Conservation (phyloP, 2,329 filamentous ascomycete species). For the Aspergillus brunneoviolaceus region DNA sequence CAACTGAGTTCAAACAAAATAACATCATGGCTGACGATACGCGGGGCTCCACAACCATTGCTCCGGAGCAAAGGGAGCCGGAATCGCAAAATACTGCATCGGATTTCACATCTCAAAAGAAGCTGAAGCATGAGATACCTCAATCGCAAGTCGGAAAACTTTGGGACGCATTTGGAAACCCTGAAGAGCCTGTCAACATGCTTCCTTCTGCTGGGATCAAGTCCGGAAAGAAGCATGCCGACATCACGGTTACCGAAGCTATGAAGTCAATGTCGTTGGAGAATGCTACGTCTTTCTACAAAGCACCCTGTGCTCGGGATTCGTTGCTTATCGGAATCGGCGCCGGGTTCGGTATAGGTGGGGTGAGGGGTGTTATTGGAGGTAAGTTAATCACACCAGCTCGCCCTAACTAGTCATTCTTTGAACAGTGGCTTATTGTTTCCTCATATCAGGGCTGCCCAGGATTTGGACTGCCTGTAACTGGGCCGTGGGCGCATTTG, state of each 20-base stretch:
- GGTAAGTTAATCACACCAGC: constrained; percentile 51
- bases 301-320: constrained; percentile 79
- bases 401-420: background rate
- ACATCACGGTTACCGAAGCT: constrained; percentile 43
- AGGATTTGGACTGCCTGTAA: constrained; percentile 69
- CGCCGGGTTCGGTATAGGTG: constrained; percentile 72
- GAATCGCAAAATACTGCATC: constrained; percentile 20
- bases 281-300: constrained; percentile 64
- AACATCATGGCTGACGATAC: constrained; percentile 43
- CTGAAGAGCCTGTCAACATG: constrained; percentile 53
- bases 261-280: constrained; percentile 49
- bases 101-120: constrained; percentile 25
- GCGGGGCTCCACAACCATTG: constrained; percentile 26
- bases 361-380: constrained; percentile 70
- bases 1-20: background rate
- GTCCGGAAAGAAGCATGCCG: constrained; percentile 55
- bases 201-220: constrained; percentile 60
- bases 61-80: constrained; percentile 11
- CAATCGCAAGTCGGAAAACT: constrained; percentile 49
- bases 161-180: constrained; percentile 50
- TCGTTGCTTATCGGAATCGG: constrained; percentile 81
- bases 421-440: background rate
- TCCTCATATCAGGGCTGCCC: constrained; percentile 42
- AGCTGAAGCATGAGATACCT: constrained; percentile 43
- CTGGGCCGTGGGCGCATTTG: constrained; percentile 80